Evolutionary conservation across 1,284 basidiomycete species (phyloP).

Genomic region (Somion occarium): DNA sequence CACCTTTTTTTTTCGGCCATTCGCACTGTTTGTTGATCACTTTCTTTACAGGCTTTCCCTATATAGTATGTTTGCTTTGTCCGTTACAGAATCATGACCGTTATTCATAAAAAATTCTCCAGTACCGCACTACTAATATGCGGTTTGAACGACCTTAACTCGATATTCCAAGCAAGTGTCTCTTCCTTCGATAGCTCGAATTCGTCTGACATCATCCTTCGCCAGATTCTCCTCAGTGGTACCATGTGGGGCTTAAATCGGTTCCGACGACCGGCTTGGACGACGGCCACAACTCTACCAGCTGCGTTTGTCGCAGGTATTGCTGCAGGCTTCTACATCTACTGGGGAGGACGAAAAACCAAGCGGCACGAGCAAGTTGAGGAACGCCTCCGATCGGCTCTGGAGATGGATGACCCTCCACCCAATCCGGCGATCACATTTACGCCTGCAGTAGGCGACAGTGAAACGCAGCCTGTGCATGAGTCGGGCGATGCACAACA

Average conservation of each 20-base stretch:
- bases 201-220: constrained; percentile 7
- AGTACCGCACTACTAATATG: constrained; percentile 63
- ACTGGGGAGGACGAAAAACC: constrained; percentile 72
- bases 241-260: constrained; percentile 82
- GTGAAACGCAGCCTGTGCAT: not conserved
- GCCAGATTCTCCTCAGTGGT: constrained; percentile 62
- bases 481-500: not conserved
- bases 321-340: constrained; percentile 73
- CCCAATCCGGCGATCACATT: not conserved
- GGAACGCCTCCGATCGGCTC: constrained; percentile 62
- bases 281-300: constrained; percentile 71
- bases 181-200: constrained; percentile 1
- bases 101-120: constrained; percentile 18
- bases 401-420: constrained; percentile 38
- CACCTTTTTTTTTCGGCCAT: constrained; percentile 4
- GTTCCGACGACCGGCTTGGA: constrained; percentile 64
- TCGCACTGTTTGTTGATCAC: constrained; percentile 8
- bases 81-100: not conserved
- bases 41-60: constrained; percentile 61
- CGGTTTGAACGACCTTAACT: constrained; percentile 74
- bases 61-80: constrained; percentile 46
- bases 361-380: constrained; percentile 75
- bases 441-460: not conserved
- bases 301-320: constrained; percentile 70
- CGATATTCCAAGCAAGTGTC: constrained; percentile 63